Base-by-base conservation (phyloP, 164 flowering plant species). In the Vitis riparia region DNA sequence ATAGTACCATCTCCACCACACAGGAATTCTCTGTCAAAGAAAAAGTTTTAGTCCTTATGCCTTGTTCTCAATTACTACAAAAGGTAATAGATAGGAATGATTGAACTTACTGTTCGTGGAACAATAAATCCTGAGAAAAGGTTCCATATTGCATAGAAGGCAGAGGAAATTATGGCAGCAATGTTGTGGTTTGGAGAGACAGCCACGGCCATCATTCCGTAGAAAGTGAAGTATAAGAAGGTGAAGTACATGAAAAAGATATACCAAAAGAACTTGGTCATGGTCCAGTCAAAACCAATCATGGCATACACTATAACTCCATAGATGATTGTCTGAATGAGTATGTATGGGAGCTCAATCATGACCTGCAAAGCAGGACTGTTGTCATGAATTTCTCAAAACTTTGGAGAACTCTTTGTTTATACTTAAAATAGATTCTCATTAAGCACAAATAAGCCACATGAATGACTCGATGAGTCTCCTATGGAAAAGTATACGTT, bases 121-220 rank as follows among this genome's bases (percentile, higher is more conserved):
- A 82, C 49, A 60, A 83, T n/a, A 66, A 82, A 85, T 14, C 88
- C 88, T 2, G 86, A 82, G 75, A 85, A 85, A 19, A 85, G 72
- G 69, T 77, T 82, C 86, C 88, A 85, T 12, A 85, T 37, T 12
- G 66, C 68, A 8, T 77, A 79, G 77, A 83, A 85, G 14, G 75
- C 75, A 10, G 88, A 72, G n/a, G 86, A 75, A 23, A 69, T 47
- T 3, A 85, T 68, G 69, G 81, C 80, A 51, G 88, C 83, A 52
- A 82, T 70, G 65, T 71, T 59, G 50, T 75, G 84, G 77, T 82
- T 80, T 55, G 88, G 88, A 9, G 86, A 78, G 10, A 77, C 70
- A 3, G 86, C 84, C 30, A 81, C 76, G 3, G 80, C 50, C 88
- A 82, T 80, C 88, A 82, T 85, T 7, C 86, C 88, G 44, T 80